Conservation (phyloP, 306 rosid species). For the Prunus padus region DNA sequence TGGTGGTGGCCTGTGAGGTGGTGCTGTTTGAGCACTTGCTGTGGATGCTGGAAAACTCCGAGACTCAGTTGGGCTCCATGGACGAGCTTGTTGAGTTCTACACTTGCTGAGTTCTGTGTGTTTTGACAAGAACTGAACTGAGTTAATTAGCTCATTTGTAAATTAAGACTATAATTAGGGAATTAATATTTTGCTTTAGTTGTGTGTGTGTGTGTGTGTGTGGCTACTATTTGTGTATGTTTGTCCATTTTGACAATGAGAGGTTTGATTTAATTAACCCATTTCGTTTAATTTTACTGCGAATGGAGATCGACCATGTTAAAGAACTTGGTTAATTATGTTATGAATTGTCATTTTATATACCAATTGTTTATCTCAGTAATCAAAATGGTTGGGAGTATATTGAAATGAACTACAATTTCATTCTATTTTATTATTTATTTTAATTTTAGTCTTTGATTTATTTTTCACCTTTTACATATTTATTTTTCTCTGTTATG, state of each 20-base stretch:
- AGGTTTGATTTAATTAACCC: slow-evolving; percentile 9
- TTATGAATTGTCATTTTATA: too few species aligned
- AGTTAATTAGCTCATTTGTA: not conserved
- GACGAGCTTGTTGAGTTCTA: slow-evolving; percentile 84
- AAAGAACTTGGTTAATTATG: not conserved
- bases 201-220: not conserved
- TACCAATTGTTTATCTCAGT: too few species aligned
- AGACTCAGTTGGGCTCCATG: slow-evolving; percentile 68
- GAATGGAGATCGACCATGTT: slow-evolving; percentile 7
- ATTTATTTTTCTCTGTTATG: not conserved
- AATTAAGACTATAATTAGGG: slow-evolving; percentile 20
- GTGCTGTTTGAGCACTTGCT: slow-evolving; percentile 88
- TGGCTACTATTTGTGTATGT: not conserved
- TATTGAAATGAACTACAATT: too few species aligned
- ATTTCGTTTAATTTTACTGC: not conserved
- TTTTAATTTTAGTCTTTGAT: not conserved
- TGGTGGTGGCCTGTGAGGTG: slow-evolving; percentile 71
- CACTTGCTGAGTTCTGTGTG: slow-evolving; percentile 46
- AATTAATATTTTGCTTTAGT: not conserved
- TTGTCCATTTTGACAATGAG: slow-evolving; percentile 20
- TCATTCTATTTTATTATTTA: not conserved
- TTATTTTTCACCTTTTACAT: not conserved
- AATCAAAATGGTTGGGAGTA: too few species aligned
- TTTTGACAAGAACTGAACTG: not conserved
- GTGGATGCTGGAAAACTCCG: slow-evolving; percentile 84